phyloP scores from a whole-genome alignment of 495 filamentous ascomycete genomes.

The Margaritispora aquatica region DNA sequence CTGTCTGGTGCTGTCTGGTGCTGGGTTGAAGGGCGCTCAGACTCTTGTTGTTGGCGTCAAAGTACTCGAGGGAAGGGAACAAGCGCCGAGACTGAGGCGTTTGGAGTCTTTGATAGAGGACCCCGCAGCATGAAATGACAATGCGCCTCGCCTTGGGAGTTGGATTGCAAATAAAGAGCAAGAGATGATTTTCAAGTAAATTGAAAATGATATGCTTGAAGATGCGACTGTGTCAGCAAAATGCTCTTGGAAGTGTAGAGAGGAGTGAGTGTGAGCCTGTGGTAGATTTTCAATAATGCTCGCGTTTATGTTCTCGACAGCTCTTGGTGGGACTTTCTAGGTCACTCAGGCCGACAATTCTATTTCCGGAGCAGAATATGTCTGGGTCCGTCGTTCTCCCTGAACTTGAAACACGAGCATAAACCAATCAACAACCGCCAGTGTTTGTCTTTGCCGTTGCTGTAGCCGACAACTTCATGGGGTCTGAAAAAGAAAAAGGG shows the following conservation, averaged over 20 bases:
- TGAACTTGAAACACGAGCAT: not conserved
- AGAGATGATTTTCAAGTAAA: not conserved
- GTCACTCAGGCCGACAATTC: not conserved
- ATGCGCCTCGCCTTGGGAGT: not conserved
- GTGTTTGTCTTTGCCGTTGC: not conserved
- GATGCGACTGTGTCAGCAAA: not conserved
- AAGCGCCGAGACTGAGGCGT: slow-evolving; percentile 19
- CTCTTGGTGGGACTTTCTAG: not conserved
- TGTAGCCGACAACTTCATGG: not conserved
- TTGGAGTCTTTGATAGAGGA: slow-evolving; percentile 17
- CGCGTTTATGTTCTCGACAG: slow-evolving; percentile 1
- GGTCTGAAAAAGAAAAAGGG: not conserved
- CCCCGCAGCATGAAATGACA: slow-evolving; percentile 13
- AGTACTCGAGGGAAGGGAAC: not conserved
- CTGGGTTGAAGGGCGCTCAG: slow-evolving; percentile 12
- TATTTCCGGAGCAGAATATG: not conserved
- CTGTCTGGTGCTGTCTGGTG: too few relatives aligned
- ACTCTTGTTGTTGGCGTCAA: not conserved
- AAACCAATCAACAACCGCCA: not conserved
- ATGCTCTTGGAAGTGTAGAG: not conserved
- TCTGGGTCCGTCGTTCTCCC: not conserved
- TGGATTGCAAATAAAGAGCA: not conserved
- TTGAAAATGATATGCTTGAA: not conserved
- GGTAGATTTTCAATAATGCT: not conserved
- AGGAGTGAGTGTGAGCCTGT: not conserved